A percentile compares a stretch with the other conserved stretches of the same genome.
Conservation (phyloP, 1,139 yeast species). For the Geotrichum australiense region DNA sequence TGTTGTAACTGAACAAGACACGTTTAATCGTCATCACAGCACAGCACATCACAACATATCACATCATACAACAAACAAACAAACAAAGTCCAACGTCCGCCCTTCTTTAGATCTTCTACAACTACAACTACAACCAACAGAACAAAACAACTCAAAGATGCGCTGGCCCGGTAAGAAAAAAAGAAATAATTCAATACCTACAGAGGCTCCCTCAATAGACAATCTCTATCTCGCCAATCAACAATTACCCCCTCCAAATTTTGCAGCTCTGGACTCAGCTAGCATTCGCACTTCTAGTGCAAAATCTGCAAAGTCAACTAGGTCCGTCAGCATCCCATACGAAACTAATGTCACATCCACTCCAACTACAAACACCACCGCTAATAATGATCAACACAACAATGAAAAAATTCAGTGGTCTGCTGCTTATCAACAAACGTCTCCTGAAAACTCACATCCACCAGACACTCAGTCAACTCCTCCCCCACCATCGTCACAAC, state of each 20-base stretch:
- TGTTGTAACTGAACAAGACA: no score
- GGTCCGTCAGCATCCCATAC: neutral
- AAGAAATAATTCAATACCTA: conserved; percentile 9
- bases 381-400: neutral
- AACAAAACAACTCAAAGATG: conserved; percentile 5
- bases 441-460: neutral
- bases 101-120: neutral
- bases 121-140: neutral
- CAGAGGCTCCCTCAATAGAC: neutral
- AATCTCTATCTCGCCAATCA: neutral
- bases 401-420: conserved; percentile 3
- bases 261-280: neutral
- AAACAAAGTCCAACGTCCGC: no score
- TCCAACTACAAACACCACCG: neutral
- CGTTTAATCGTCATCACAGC: no score
- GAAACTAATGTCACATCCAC: neutral
- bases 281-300: no score
- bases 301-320: no score
- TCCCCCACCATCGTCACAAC: neutral
- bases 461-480: neutral
- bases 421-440: neutral
- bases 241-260: neutral
- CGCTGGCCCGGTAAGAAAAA: conserved; percentile 15
- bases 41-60: no score
- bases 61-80: no score